Percentiles rank a stretch among this genome's conserved stretches.
Conservation (phyloP, 1,284 basidiomycete species). For the Ganoderma lingzhi region DNA sequence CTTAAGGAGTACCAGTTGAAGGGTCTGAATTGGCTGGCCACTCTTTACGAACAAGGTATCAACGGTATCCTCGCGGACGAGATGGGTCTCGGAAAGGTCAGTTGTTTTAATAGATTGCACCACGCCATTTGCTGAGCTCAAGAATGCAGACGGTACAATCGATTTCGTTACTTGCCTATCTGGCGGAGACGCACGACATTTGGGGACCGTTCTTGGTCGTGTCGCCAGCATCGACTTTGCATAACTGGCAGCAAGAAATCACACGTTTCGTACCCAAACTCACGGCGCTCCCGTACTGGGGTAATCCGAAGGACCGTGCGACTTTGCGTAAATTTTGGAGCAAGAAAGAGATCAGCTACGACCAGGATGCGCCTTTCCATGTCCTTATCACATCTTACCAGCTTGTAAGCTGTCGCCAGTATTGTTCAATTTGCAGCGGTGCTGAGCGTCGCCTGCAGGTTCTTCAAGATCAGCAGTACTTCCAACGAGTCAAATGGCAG, state of each 20-base stretch:
- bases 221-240: conserved; percentile 96
- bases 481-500: conserved; percentile 98
- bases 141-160: conserved; percentile 93
- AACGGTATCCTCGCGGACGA: conserved; percentile 99
- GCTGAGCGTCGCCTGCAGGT: conserved; percentile 57
- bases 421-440: background rate
- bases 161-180: conserved; percentile 95
- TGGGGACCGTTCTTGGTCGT: conserved; percentile 99
- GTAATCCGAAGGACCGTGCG: conserved; percentile 95
- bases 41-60: conserved; percentile 98
- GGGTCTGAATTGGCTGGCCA: conserved; percentile 98
- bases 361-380: conserved; percentile 96
- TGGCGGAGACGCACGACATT: conserved; percentile 97
- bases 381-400: conserved; percentile 98
- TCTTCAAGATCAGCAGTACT: conserved; percentile 98
- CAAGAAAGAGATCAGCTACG: conserved; percentile 96
- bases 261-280: conserved; percentile 94
- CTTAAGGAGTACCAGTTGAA: conserved; percentile 99
- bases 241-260: conserved; percentile 99
- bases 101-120: conserved; percentile 21
- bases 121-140: conserved; percentile 12
- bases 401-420: conserved; percentile 61
- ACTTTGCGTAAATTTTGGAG: conserved; percentile 98
- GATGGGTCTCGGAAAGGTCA: conserved; percentile 95
- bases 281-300: conserved; percentile 99